phyloP scores from a whole-genome alignment of 306 rosid genomes.

The Corylus americana region DNA sequence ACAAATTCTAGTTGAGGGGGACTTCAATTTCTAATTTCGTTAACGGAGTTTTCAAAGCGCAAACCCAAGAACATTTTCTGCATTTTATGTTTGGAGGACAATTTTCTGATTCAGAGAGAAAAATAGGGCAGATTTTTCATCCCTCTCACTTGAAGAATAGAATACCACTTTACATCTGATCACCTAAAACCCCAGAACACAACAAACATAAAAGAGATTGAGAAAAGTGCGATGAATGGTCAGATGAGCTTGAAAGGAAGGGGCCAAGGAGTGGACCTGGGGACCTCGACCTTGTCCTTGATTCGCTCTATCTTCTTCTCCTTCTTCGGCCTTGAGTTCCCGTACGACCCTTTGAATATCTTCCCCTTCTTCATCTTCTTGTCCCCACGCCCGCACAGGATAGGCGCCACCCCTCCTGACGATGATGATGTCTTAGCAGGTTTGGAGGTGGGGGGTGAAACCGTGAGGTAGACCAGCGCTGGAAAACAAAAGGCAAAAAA shows the following conservation, averaged over 20 bases:
- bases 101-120: not conserved
- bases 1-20: too few relatives aligned
- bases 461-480: too few relatives aligned
- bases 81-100: not conserved
- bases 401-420: constrained; percentile 31
- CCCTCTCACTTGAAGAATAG: not conserved
- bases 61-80: not conserved
- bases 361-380: constrained; percentile 81
- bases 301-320: too few relatives aligned
- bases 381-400: constrained; percentile 88
- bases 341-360: too few relatives aligned
- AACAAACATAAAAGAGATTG: constrained; percentile 1
- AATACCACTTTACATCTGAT: not conserved
- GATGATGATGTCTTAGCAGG: constrained; percentile 7
- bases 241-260: constrained; percentile 93
- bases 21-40: too few relatives aligned
- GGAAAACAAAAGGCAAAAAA: too few relatives aligned
- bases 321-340: too few relatives aligned
- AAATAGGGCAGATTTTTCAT: not conserved
- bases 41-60: not conserved
- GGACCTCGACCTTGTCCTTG: constrained; percentile 86
- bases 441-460: too few relatives aligned
- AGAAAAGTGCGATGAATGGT: not conserved
- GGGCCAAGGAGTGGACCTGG: constrained; percentile 99
- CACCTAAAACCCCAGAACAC: constrained; percentile 22